Evolutionary conservation across 2,329 filamentous ascomycete genomes (phyloP), one percentile per base, ranked within the genome.

Genomic region (Hymenotorrendiella dingleyae): DNA sequence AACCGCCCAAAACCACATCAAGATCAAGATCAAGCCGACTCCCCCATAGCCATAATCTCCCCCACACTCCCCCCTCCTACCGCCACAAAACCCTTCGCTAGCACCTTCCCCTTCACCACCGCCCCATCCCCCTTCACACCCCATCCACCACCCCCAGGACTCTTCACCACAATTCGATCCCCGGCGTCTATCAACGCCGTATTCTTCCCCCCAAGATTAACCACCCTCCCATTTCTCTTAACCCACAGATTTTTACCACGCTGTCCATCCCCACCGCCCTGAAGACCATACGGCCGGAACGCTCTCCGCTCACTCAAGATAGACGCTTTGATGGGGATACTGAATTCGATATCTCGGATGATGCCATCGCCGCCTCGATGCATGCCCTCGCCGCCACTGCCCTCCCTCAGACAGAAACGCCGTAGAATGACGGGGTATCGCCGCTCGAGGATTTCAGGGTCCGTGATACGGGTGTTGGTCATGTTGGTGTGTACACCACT

Each of bases 381-480:
- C 57, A 74, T 70, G 0, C 86, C 86, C 2, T 57, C 55, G 0
- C 86, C 86, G 1, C 78, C 80, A 20, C 75, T 81, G 0, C 75
- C 78, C 1, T 64, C 51, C 0, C 85, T 67, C 8, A 91, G 65
- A 9, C 71, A 70, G 60, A 89, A 90, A 51, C 83, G 73, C 3
- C 80, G 71, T 21, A 91, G 65, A 1, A 91, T 62, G 2, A 87
- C 82, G 0, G 84, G 84, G 54, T 88, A 88, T 6, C 85, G 67
- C 26, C 82, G 72, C 65, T 91, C 86, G 49, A 90, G 84, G 12
- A 88, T 74, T 59, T 91, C 86, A 0, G 81, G 72, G 58, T 91
- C 86, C 0, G 86, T 89, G 57, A 89, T 90, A n/a, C 84, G 73
- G 1, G 85, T 91, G 62, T 91, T 91, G 6, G 86, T 91, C 82